Evolutionary conservation across 306 rosid species (phyloP), one percentile per base, ranked within the genome.

Genomic region (Medicago ruthenica): DNA sequence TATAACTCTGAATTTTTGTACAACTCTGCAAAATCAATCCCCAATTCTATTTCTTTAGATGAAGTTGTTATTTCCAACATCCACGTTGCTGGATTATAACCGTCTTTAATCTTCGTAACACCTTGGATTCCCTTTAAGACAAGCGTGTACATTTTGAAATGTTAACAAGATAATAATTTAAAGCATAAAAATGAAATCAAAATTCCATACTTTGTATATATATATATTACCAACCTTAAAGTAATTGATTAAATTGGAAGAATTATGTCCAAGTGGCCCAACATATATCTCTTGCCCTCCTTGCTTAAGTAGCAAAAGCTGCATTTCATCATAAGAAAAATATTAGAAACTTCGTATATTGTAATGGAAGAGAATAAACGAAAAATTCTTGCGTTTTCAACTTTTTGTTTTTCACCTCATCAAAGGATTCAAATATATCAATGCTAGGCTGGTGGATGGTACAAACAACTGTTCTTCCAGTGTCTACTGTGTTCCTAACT

Each of bases 391-490:
- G 18, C 18, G 60, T 8, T 18, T 54, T 20, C 9, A 7, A 34
- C 7, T 34, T 34, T 34, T 34, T 34, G 7, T 31, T 8, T 53
- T 14, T 79, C 37, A 88, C 92, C 92, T 88, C 89, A 82, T 88
- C 92, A 51, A 86, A 88, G 57, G 92, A 82, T 61, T 88, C 92
- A 71, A 88, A 88, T 66, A 88, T 86, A 48, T 88, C 92, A 77
- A 88, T 88, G 82, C 92, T 88, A 47, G 92, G 92, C 44, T 88
- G 92, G 73, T 88, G 92, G 54, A 88, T 88, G 76, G 92, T 88
- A 81, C 92, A 88, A 5, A 86, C 92, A 70, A 88, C 92, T 40
- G 89, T 88, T 82, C 92, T 86, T 86, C 92, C 89, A 0, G 92
- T 88, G 82, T 86, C 89, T 0, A 84, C 87, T 4, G 92, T 88